Conservation (phyloP, 768 basidiomycete species). For the Pleurotus eryngii region DNA sequence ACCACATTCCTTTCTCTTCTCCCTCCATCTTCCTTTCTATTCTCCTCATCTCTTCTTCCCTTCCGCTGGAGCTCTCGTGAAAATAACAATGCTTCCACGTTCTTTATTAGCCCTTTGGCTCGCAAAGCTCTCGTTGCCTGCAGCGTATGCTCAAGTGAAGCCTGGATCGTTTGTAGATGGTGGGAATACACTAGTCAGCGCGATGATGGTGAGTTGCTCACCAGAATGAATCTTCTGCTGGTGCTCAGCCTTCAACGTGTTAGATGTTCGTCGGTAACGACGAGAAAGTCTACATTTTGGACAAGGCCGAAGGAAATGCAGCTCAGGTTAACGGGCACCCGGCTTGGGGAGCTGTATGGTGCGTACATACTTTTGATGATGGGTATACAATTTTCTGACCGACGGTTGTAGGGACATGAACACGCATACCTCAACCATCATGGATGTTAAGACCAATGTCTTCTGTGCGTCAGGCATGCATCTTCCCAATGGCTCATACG, state of each 20-base stretch:
- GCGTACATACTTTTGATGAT: neutral
- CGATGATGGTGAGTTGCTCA: conserved; percentile 32
- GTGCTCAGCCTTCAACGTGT: too few species aligned
- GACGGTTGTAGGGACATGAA: conserved; percentile 50
- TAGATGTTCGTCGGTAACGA: conserved; percentile 69
- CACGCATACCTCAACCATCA: conserved; percentile 52
- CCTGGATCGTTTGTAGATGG: conserved; percentile 34
- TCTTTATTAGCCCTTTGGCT: conserved; percentile 25
- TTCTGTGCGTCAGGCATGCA: conserved; percentile 89
- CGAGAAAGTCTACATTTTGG: conserved; percentile 73
- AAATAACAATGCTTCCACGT: conserved; percentile 3
- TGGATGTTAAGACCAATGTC: conserved; percentile 71
- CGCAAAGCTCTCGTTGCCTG: conserved; percentile 17
- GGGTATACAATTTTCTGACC: neutral
- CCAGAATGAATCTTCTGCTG: neutral
- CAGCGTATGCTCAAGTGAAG: conserved; percentile 19
- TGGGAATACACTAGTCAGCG: conserved; percentile 32
- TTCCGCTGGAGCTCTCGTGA: neutral
- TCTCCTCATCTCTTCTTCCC: neutral
- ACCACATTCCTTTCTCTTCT: conserved; percentile 3
- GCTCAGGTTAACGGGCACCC: conserved; percentile 54
- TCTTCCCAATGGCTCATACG: conserved; percentile 74
- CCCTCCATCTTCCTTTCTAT: conserved; percentile 7
- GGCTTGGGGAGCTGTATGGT: conserved; percentile 48
- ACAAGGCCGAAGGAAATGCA: conserved; percentile 74